A percentile compares a stretch with the other conserved stretches of the same genome.
Evolutionary conservation across 176 grass and related monocot species (phyloP).

Genomic region (Olyra latifolia): DNA sequence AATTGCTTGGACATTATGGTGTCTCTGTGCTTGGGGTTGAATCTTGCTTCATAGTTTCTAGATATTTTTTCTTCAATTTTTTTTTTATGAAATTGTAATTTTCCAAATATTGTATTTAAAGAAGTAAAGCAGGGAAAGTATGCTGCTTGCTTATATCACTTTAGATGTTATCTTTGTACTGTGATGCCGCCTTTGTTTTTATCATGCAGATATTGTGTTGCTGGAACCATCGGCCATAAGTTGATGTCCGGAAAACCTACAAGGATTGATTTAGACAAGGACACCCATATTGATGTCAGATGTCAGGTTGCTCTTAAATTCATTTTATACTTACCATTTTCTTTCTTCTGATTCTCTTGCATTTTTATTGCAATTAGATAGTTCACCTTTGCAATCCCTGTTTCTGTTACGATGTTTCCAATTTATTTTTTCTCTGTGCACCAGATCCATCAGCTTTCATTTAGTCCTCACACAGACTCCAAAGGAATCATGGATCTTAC

Average conservation of each 20-base stretch:
- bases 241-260: slow-evolving; percentile 96
- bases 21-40: slow-evolving; percentile 3
- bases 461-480: slow-evolving; percentile 78
- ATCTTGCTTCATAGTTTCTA: neutral
- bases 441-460: slow-evolving; percentile 80
- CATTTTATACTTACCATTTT: slow-evolving; percentile 10
- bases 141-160: neutral
- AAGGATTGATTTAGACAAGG: slow-evolving; percentile 74
- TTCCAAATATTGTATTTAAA: neutral
- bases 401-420: slow-evolving; percentile 2
- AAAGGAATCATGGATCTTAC: slow-evolving; percentile 96
- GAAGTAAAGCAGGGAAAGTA: neutral
- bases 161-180: neutral
- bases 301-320: slow-evolving; percentile 66
- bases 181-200: slow-evolving; percentile 11
- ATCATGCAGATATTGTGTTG: slow-evolving; percentile 84
- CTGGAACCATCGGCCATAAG: slow-evolving; percentile 90
- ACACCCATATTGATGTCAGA: slow-evolving; percentile 83
- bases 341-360: neutral
- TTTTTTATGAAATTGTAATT: neutral
- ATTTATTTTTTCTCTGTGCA: slow-evolving; percentile 22
- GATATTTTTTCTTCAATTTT: neutral
- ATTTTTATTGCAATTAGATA: neutral
- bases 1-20: neutral
- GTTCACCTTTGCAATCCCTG: neutral